Evolutionary conservation across 176 grass and related monocot species (phyloP).

Genomic region (Eremochloa ophiuroides): DNA sequence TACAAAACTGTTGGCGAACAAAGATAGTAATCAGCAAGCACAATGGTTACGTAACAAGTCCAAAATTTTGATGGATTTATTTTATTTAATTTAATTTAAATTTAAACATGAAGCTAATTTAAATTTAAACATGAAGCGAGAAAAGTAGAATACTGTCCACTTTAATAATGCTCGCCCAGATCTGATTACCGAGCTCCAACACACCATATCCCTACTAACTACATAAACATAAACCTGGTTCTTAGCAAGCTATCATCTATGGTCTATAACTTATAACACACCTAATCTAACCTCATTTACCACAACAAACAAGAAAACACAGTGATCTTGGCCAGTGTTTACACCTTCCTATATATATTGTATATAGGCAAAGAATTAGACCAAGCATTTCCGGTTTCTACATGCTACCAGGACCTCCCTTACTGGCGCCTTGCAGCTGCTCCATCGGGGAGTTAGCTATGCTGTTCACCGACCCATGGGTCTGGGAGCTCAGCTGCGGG

Average conservation of each 20-base stretch:
- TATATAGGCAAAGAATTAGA: conserved; percentile 15
- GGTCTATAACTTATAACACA: conserved; percentile 21
- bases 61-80: not conserved
- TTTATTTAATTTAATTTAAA: no score
- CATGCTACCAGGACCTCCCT: conserved; percentile 51
- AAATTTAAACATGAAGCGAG: not conserved
- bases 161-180: conserved; percentile 6
- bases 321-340: not conserved
- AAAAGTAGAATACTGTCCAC: not conserved
- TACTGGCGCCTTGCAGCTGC: conserved; percentile 84
- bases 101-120: not conserved
- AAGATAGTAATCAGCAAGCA: not conserved
- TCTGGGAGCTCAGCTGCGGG: conserved; percentile 93
- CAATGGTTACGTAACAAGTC: not conserved
- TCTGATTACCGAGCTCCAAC: not conserved
- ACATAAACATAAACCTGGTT: conserved; percentile 1
- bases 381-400: conserved; percentile 27
- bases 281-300: conserved; percentile 34
- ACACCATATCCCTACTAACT: conserved; percentile 5
- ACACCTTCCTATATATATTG: conserved; percentile 18
- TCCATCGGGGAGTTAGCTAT: conserved; percentile 96
- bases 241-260: conserved; percentile 20
- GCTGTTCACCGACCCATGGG: conserved; percentile 78
- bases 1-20: not conserved
- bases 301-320: conserved; percentile 21